Conservation (phyloP, 2,329 filamentous ascomycete genomes). For the Penicillium sp. region DNA sequence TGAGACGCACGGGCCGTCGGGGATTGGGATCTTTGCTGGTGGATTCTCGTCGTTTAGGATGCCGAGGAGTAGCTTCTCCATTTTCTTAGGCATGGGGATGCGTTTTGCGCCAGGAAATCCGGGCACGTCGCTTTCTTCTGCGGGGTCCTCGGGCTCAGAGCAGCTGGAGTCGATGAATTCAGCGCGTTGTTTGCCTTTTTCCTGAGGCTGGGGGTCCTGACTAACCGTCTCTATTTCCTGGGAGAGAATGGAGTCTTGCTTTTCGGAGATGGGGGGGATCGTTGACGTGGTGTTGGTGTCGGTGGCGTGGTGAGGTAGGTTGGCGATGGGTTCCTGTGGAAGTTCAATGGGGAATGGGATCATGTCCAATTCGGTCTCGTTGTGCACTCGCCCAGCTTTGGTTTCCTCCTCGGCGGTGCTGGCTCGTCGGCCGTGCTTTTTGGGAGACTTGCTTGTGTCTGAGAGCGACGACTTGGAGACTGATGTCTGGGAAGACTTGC, state of each 20-base stretch:
- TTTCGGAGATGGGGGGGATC: conserved; percentile 1
- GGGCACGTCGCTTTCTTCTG: not conserved
- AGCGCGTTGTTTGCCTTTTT: conserved; percentile 2
- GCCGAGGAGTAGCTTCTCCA: conserved; percentile 1
- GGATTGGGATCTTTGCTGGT: not conserved
- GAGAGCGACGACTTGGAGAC: conserved; percentile 57
- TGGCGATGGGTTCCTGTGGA: not conserved
- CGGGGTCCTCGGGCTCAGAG: conserved; percentile 1
- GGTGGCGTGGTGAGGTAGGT: not conserved
- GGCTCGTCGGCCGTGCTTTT: not conserved
- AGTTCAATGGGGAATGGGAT: not conserved
- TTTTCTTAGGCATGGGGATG: conserved; percentile 7
- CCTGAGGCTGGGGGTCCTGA: conserved; percentile 2
- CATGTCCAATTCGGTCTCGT: not conserved
- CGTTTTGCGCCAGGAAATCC: conserved; percentile 1
- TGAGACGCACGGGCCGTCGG: conserved; percentile 1
- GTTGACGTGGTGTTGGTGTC: not conserved
- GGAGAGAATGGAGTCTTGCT: conserved; percentile 8
- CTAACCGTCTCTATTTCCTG: conserved; percentile 14
- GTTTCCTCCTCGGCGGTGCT: no score
- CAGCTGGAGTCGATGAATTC: conserved; percentile 1
- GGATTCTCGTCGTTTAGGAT: conserved; percentile 3
- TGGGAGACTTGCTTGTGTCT: conserved; percentile 36
- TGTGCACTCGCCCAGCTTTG: no score
- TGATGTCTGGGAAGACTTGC: conserved; percentile 34